A percentile compares a stretch with the other conserved stretches of the same genome.
phyloP scores from a whole-genome alignment of 768 basidiomycete species.

The Pisolithus microcarpus region DNA sequence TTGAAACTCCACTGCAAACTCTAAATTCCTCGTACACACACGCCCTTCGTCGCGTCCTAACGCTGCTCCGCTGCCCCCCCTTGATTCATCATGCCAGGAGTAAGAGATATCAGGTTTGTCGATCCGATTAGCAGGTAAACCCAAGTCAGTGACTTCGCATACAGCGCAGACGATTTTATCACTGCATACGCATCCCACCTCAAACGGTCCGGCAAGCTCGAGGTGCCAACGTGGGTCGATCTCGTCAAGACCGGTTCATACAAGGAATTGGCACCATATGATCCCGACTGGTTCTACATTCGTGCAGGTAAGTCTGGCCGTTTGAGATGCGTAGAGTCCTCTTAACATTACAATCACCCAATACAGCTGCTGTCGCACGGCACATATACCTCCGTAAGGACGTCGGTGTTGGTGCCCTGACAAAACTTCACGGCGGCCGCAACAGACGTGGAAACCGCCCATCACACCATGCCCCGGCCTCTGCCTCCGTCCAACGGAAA shows the following conservation, averaged over 20 bases:
- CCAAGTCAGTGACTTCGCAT: conserved; percentile 14
- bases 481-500: conserved; percentile 87
- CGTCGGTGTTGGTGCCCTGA: conserved; percentile 87
- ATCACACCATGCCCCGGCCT: conserved; percentile 84
- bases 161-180: conserved; percentile 91
- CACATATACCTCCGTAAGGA: conserved; percentile 99
- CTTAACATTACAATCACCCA: neutral
- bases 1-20: conserved; percentile 30
- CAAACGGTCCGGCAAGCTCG: conserved; percentile 98
- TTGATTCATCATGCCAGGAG: conserved; percentile 72
- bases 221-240: conserved; percentile 98
- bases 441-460: conserved; percentile 96
- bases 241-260: conserved; percentile 95
- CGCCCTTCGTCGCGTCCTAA: conserved; percentile 38
- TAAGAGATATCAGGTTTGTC: conserved; percentile 70
- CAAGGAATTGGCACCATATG: conserved; percentile 99
- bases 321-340: neutral
- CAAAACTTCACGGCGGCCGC: conserved; percentile 94
- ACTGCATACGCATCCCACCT: conserved; percentile 90
- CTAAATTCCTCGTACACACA: conserved; percentile 35
- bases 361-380: conserved; percentile 85
- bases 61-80: conserved; percentile 40
- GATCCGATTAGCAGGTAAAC: neutral
- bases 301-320: conserved; percentile 72
- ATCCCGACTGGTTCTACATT: conserved; percentile 99